Percentiles rank a stretch among this genome's conserved stretches.
phyloP scores from a whole-genome alignment of 2,329 filamentous ascomycete species.

The Escovopsis sp. region DNA sequence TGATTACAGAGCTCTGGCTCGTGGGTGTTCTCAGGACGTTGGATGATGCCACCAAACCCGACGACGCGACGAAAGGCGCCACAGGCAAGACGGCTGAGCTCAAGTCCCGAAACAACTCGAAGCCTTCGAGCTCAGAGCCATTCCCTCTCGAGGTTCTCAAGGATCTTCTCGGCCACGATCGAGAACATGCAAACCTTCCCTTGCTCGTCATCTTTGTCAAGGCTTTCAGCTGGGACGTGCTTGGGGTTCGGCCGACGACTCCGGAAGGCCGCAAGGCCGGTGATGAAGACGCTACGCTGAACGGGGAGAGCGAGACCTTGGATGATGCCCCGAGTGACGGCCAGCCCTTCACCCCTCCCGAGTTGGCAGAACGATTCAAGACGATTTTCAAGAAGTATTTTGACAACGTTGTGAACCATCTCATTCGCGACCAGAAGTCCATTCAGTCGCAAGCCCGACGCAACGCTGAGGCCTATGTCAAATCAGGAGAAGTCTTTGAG shows the following conservation, averaged over 20 bases:
- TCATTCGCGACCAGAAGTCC: conserved; percentile 82
- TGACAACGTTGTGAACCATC: conserved; percentile 79
- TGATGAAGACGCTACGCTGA: conserved; percentile 50
- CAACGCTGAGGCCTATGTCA: conserved; percentile 96
- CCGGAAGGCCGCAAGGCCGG: conserved; percentile 72
- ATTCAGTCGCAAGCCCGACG: conserved; percentile 76
- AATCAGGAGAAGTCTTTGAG: conserved; percentile 95
- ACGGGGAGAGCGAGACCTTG: conserved; percentile 34
- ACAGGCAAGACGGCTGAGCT: conserved; percentile 47
- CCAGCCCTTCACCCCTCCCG: conserved; percentile 57
- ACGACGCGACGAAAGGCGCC: conserved; percentile 46
- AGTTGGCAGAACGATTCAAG: conserved; percentile 72
- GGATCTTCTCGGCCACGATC: conserved; percentile 84
- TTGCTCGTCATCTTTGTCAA: conserved; percentile 92
- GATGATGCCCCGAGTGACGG: conserved; percentile 39
- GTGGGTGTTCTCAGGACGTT: conserved; percentile 76
- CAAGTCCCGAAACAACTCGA: conserved; percentile 40
- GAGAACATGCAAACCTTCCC: conserved; percentile 81
- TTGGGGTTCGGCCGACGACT: conserved; percentile 60
- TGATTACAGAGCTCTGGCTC: conserved; percentile 93
- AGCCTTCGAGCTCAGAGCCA: conserved; percentile 60
- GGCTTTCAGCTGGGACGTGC: conserved; percentile 86
- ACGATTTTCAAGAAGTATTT: conserved; percentile 80
- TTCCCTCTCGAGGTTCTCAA: conserved; percentile 97
- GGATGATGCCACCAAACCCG: conserved; percentile 47